Percentiles rank a stretch among this genome's conserved stretches.
Conservation (phyloP, 768 basidiomycete genomes). For the Mycena capillaripes region DNA sequence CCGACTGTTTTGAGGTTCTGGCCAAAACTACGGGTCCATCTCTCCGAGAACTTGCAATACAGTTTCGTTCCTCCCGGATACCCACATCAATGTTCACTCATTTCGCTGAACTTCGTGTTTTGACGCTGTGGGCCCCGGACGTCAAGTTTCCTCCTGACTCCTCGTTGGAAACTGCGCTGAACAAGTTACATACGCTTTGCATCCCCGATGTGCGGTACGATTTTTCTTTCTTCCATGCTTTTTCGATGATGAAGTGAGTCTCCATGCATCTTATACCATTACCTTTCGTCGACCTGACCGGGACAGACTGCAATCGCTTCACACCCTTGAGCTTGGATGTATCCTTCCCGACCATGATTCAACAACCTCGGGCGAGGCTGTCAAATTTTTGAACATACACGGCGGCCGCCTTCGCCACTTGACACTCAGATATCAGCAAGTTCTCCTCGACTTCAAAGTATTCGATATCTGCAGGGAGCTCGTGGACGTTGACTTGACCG, state of each 20-base stretch:
- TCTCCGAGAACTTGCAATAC: not conserved
- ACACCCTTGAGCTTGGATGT: not conserved
- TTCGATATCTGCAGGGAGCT: conserved; percentile 5
- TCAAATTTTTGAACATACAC: not conserved
- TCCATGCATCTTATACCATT: not conserved
- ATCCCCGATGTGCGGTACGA: not conserved
- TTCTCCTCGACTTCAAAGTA: not conserved
- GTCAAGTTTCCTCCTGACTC: not conserved
- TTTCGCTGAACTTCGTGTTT: not conserved
- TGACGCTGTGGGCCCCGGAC: not conserved
- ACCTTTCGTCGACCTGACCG: not conserved
- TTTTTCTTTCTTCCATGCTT: not conserved
- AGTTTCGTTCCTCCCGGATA: not conserved
- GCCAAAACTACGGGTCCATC: not conserved
- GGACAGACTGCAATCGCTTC: not conserved
- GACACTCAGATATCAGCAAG: not conserved
- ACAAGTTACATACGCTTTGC: not conserved
- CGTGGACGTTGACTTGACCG: not conserved
- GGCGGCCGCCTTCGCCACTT: not conserved
- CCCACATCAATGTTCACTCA: not conserved
- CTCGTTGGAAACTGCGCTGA: not conserved
- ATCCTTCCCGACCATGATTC: not conserved
- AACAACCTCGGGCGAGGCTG: not conserved
- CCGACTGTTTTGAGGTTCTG: not conserved
- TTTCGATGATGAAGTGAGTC: not conserved